Conservation (phyloP, 805 yeast species). For the Yarrowia porcina region DNA sequence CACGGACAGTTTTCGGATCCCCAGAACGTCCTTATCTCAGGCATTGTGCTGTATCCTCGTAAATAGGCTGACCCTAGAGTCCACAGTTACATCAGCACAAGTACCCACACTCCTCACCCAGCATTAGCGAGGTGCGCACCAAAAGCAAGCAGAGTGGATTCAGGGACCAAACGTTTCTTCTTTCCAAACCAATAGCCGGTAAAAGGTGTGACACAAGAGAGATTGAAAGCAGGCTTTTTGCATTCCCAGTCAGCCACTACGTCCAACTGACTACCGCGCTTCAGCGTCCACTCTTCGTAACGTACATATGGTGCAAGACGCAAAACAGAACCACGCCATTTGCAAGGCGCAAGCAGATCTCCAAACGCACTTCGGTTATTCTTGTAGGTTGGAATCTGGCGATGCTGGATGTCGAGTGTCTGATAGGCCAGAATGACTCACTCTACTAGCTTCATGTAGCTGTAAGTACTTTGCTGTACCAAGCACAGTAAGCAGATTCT, state of each 20-base stretch:
- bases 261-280: no score
- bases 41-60: no score
- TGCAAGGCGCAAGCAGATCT: background rate
- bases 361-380: no score
- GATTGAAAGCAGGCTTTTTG: background rate
- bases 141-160: background rate
- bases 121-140: background rate
- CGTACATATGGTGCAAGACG: background rate
- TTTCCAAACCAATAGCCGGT: background rate
- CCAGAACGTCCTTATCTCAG: no score
- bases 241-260: background rate
- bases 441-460: background rate
- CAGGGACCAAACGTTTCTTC: constrained; percentile 1
- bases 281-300: no score
- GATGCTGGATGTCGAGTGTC: background rate
- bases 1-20: background rate
- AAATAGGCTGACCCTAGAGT: no score
- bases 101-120: no score
- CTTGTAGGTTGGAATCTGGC: background rate
- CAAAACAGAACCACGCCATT: constrained; percentile 10
- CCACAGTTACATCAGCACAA: background rate
- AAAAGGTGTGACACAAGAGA: background rate
- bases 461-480: no score
- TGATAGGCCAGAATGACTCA: background rate
- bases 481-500: no score